These are phyloP conservation scores for Sporothrix dimorphospora DNA, from an alignment of 2,329 filamentous ascomycete species.

Conservation along the genomic window DNA sequence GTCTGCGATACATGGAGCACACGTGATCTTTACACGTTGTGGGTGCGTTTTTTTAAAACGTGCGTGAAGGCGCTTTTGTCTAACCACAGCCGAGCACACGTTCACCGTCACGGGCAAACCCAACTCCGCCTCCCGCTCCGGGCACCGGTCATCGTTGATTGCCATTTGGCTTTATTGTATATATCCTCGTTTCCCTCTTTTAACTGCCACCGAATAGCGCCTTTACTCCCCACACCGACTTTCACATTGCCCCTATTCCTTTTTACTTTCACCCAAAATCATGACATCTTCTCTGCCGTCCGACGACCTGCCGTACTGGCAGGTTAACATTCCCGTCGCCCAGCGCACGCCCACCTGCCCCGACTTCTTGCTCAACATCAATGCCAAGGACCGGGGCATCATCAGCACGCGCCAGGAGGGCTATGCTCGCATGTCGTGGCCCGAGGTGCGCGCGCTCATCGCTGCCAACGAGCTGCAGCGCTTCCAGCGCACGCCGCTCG, in stretches of 20 bases:
- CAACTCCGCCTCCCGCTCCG: background rate
- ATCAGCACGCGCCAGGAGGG: constrained; percentile 70
- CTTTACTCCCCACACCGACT: background rate
- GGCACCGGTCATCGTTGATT: background rate
- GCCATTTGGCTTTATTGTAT: background rate
- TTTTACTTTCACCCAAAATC: background rate
- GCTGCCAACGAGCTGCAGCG: constrained; percentile 68
- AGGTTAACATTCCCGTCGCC: constrained; percentile 71
- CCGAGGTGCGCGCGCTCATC: constrained; percentile 66
- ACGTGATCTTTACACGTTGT: background rate
- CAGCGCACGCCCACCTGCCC: constrained; percentile 71
- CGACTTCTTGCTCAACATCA: constrained; percentile 65
- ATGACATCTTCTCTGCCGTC: background rate
- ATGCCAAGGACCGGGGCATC: constrained; percentile 69
- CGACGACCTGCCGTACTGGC: constrained; percentile 69
- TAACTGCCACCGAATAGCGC: background rate
- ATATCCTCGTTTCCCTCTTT: background rate
- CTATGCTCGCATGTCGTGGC: constrained; percentile 70
- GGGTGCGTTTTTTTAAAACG: background rate
- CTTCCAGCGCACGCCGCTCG: constrained; percentile 76
- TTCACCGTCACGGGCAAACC: background rate
- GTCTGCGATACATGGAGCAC: background rate
- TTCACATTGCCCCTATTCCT: background rate
- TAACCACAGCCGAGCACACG: no score
- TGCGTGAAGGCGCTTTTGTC: no score